phyloP scores from a whole-genome alignment of 768 basidiomycete species.

The Dioszegia aurantiaca region DNA sequence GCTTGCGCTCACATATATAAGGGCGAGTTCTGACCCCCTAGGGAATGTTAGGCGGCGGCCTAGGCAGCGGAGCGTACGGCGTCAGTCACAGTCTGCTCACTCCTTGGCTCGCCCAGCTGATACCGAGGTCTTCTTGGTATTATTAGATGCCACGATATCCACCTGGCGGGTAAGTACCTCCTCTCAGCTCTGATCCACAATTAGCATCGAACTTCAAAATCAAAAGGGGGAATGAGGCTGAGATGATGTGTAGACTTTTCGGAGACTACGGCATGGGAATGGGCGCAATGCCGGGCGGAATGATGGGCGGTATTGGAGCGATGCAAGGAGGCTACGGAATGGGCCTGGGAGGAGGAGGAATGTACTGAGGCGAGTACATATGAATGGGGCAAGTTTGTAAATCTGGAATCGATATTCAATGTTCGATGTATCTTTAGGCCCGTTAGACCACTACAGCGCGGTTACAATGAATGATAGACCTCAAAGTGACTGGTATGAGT shows the following conservation, averaged over 20 bases:
- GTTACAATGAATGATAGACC: not conserved
- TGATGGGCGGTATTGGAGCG: conserved; percentile 43
- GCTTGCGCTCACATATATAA: no score
- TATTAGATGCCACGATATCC: conserved; percentile 50
- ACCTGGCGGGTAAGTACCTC: conserved; percentile 42
- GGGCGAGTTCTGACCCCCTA: conserved; percentile 11
- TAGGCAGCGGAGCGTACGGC: conserved; percentile 46
- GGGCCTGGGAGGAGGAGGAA: conserved; percentile 23
- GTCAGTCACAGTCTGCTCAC: conserved; percentile 30
- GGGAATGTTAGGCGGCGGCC: conserved; percentile 47
- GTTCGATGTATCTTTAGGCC: conserved; percentile 7
- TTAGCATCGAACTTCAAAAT: not conserved
- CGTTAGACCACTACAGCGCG: no score
- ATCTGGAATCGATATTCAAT: no score
- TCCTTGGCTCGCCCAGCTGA: conserved; percentile 39
- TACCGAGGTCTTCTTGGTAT: conserved; percentile 41
- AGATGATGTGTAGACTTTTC: conserved; percentile 20
- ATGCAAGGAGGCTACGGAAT: conserved; percentile 44
- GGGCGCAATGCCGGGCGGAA: conserved; percentile 43
- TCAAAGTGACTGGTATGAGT: no score
- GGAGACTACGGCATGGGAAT: conserved; percentile 46
- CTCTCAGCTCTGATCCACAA: no score
- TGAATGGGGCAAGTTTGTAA: not conserved
- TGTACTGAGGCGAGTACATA: conserved; percentile 18
- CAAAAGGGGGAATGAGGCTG: not conserved